A percentile compares a stretch with the other conserved stretches of the same genome.
phyloP scores from a whole-genome alignment of 345 rosid species.

The Acer campestre region DNA sequence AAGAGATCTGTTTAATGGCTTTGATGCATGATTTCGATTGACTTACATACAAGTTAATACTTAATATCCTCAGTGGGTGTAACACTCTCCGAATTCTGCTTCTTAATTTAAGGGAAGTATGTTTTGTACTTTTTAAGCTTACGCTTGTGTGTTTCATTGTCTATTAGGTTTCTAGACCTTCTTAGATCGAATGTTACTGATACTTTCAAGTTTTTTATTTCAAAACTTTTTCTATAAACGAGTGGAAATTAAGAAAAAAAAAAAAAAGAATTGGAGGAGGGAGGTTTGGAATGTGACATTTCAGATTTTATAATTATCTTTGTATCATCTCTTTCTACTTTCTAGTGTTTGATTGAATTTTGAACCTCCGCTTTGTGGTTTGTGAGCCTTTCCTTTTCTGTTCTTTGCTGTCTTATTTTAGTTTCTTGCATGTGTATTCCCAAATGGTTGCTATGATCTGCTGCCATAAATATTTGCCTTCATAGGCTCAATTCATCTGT shows the following conservation, averaged over 20 bases:
- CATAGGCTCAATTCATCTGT: not conserved
- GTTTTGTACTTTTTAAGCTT: not conserved
- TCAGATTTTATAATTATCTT: no score
- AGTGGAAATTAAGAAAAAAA: no score
- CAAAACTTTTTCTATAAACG: no score
- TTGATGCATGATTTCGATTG: not conserved
- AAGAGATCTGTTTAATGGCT: not conserved
- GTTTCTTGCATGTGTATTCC: not conserved
- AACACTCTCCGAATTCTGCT: no score
- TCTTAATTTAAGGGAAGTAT: not conserved
- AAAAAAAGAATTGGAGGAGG: no score
- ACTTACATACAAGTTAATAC: not conserved
- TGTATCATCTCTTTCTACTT: no score
- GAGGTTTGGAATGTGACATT: no score
- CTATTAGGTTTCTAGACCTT: not conserved
- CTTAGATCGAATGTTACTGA: not conserved
- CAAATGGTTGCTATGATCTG: not conserved
- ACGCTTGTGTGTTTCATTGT: no score
- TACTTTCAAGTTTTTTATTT: not conserved
- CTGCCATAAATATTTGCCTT: not conserved
- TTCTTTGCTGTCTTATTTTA: no score
- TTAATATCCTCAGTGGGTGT: not conserved
- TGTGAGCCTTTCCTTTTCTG: no score
- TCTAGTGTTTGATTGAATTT: no score
- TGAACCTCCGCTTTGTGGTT: no score